Evolutionary conservation across 2,329 filamentous ascomycete genomes (phyloP).

Genomic region (Aspergillus hiratsukae): DNA sequence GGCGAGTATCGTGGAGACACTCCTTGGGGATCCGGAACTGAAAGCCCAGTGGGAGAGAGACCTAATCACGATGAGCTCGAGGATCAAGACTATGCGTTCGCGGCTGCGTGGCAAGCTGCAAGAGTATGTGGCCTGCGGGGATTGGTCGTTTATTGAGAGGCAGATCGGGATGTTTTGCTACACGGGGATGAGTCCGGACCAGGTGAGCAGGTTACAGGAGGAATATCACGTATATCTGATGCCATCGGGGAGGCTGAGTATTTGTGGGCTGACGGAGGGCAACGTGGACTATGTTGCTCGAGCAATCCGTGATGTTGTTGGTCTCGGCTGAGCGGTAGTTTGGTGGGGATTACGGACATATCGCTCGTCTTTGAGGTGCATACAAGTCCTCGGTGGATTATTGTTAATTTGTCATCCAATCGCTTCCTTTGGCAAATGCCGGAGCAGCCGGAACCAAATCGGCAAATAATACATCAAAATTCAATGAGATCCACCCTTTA

Average conservation of each 20-base stretch:
- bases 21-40: constrained; percentile 23
- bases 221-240: constrained; percentile 36
- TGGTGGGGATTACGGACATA: neutral
- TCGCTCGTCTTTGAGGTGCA: neutral
- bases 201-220: constrained; percentile 27
- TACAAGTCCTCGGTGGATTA: no score
- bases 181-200: constrained; percentile 29
- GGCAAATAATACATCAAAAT: no score
- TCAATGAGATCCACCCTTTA: neutral
- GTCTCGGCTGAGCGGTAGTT: neutral
- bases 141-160: constrained; percentile 28
- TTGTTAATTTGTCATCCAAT: no score
- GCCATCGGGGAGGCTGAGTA: constrained; percentile 28
- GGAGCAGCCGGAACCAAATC: no score
- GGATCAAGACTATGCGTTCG: constrained; percentile 36
- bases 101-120: constrained; percentile 21
- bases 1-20: constrained; percentile 23
- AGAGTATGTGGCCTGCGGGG: constrained; percentile 19
- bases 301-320: constrained; percentile 11
- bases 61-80: constrained; percentile 30
- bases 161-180: constrained; percentile 43
- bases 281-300: constrained; percentile 19
- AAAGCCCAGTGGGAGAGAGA: constrained; percentile 29
- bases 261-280: constrained; percentile 27
- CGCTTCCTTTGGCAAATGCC: no score